phyloP scores from a whole-genome alignment of 2,329 filamentous ascomycete species.

The Aspergillus hortae region DNA sequence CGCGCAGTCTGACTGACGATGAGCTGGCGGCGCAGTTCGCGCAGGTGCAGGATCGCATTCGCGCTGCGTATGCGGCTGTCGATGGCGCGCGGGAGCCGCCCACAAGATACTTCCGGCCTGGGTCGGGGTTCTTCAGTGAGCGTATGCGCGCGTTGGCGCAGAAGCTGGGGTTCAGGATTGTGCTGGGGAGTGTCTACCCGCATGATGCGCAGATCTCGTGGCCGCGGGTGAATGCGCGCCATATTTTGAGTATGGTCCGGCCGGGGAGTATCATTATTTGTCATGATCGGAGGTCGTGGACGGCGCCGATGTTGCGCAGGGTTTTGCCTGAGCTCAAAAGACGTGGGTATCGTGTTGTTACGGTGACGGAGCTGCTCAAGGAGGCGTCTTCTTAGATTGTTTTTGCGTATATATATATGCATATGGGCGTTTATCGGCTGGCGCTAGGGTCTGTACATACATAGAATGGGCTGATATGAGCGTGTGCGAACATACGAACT shows the following conservation, averaged over 20 bases:
- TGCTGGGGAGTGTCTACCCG: slow-evolving; percentile 82
- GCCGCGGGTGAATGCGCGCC: slow-evolving; percentile 66
- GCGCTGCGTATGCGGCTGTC: slow-evolving; percentile 50
- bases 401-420: background rate
- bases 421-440: background rate
- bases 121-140: slow-evolving; percentile 76
- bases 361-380: slow-evolving; percentile 63
- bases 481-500: background rate
- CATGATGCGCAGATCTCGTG: slow-evolving; percentile 83
- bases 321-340: slow-evolving; percentile 69
- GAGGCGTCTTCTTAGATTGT: slow-evolving; percentile 8
- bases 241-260: slow-evolving; percentile 74
- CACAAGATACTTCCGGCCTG: slow-evolving; percentile 73
- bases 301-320: slow-evolving; percentile 68
- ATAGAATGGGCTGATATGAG: background rate
- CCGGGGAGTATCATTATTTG: slow-evolving; percentile 80
- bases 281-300: slow-evolving; percentile 83
- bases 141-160: slow-evolving; percentile 62
- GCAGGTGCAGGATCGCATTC: slow-evolving; percentile 60
- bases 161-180: slow-evolving; percentile 64
- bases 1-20: slow-evolving; percentile 56
- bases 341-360: slow-evolving; percentile 69
- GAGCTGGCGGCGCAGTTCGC: slow-evolving; percentile 62
- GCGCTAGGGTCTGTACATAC: background rate
- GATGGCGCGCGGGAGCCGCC: slow-evolving; percentile 36